A percentile compares a stretch with the other conserved stretches of the same genome.
These are phyloP conservation scores for Pseudozyma pruni DNA, from an alignment of 1,284 basidiomycete species.

Conservation along the genomic window DNA sequence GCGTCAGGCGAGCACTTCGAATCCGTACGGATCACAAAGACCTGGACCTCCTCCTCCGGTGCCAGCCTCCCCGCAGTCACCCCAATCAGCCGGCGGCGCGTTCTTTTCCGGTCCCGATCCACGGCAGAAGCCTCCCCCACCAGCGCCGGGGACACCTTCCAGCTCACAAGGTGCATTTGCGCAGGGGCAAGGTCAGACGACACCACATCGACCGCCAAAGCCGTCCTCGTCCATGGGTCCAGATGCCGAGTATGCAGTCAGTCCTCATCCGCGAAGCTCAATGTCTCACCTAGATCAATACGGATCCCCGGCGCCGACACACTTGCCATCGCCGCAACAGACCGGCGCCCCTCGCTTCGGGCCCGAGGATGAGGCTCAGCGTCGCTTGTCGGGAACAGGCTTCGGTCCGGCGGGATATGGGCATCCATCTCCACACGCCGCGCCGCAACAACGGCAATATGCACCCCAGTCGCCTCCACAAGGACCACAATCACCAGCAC, in stretches of 20 bases:
- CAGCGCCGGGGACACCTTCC: conserved; percentile 14
- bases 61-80: conserved; percentile 31
- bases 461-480: conserved; percentile 7
- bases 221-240: conserved; percentile 21
- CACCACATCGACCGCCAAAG: conserved; percentile 43
- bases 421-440: conserved; percentile 2
- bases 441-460: conserved; percentile 6
- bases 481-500: conserved; percentile 6
- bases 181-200: conserved; percentile 1
- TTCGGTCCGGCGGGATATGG: conserved; percentile 1
- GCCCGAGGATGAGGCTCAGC: conserved; percentile 1
- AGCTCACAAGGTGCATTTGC: conserved; percentile 8
- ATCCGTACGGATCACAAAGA: conserved; percentile 5
- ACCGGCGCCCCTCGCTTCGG: conserved; percentile 2
- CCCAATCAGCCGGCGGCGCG: conserved; percentile 4
- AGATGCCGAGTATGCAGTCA: conserved; percentile 15
- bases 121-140: conserved; percentile 31
- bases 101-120: conserved; percentile 14
- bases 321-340: conserved; percentile 15
- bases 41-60: conserved; percentile 15
- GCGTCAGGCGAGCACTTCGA: conserved; percentile 28
- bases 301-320: conserved; percentile 13
- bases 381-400: conserved; percentile 12
- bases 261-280: conserved; percentile 21
- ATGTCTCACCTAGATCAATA: conserved; percentile 9